Conservation (phyloP, 192 early-diverging fungal species). For the Allomyces javanicus region DNA sequence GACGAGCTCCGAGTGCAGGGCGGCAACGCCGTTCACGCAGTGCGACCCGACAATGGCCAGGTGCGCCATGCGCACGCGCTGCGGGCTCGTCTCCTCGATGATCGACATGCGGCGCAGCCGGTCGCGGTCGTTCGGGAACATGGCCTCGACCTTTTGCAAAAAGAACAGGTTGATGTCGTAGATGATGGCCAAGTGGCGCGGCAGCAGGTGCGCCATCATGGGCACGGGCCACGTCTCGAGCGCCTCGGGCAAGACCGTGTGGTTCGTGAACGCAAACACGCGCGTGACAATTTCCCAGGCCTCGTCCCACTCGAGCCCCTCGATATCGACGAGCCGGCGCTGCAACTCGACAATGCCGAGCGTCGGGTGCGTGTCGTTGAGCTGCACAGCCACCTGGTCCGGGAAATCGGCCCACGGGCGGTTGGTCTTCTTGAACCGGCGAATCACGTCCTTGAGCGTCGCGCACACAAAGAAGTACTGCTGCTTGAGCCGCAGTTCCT, state of each 20-base stretch:
- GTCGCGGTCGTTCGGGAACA: slow-evolving; percentile 69
- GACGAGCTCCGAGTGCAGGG: slow-evolving; percentile 61
- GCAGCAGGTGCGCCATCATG: slow-evolving; percentile 75
- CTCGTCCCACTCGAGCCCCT: slow-evolving; percentile 77
- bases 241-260: slow-evolving; percentile 96
- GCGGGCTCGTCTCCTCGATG: slow-evolving; percentile 81
- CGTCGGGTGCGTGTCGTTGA: slow-evolving; percentile 97
- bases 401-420: slow-evolving; percentile 75
- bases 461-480: slow-evolving; percentile 94
- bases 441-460: slow-evolving; percentile 70
- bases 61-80: slow-evolving; percentile 94
- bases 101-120: slow-evolving; percentile 71
- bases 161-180: slow-evolving; percentile 99
- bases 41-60: slow-evolving; percentile 86
- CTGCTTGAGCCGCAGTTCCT: slow-evolving; percentile 90
- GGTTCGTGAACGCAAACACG: slow-evolving; percentile 96
- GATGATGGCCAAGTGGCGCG: slow-evolving; percentile 95
- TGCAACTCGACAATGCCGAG: slow-evolving; percentile 83
- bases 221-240: slow-evolving; percentile 96
- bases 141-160: slow-evolving; percentile 76
- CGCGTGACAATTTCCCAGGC: slow-evolving; percentile 80
- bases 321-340: slow-evolving; percentile 80
- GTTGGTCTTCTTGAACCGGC: slow-evolving; percentile 78
- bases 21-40: slow-evolving; percentile 92
- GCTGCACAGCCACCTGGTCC: slow-evolving; percentile 82